Evolutionary conservation across 305 asterid species (phyloP).

Genomic region (Plantago coronopus): DNA sequence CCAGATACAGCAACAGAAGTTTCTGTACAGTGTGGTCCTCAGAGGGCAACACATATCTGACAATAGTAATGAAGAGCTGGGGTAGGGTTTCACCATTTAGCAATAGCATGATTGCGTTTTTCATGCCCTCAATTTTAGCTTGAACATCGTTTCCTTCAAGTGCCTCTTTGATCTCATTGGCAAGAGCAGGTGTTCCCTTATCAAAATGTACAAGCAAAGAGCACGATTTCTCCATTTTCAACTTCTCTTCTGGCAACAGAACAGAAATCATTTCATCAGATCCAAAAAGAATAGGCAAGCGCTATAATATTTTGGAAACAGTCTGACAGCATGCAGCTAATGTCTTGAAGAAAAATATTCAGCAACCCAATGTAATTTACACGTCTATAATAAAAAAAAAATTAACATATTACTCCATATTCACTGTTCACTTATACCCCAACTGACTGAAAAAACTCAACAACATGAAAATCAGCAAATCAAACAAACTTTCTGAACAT

Average conservation of each 20-base stretch:
- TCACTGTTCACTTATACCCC: neutral
- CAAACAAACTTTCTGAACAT: neutral
- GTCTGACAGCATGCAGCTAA: no score
- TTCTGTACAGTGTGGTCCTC: conserved; percentile 92
- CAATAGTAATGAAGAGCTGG: conserved; percentile 78
- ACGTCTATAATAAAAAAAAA: no score
- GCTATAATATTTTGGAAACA: no score
- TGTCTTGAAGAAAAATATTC: no score
- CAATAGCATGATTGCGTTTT: conserved; percentile 83
- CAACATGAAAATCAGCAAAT: neutral
- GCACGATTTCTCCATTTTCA: conserved; percentile 76
- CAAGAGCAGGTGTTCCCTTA: conserved; percentile 82
- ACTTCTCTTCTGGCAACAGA: conserved; percentile 17
- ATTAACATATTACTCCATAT: no score
- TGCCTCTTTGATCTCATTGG: conserved; percentile 93
- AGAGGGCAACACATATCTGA: conserved; percentile 79
- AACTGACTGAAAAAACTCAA: neutral
- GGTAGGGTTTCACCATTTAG: conserved; percentile 88
- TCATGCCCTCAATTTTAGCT: conserved; percentile 81
- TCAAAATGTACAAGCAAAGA: conserved; percentile 80
- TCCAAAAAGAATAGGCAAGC: no score
- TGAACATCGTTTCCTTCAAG: conserved; percentile 73
- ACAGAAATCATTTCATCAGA: neutral
- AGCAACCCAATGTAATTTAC: no score
- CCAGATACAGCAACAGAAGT: conserved; percentile 73